Evolutionary conservation across 2,329 filamentous ascomycete species (phyloP).

Genomic region (Claviceps humidiphila): DNA sequence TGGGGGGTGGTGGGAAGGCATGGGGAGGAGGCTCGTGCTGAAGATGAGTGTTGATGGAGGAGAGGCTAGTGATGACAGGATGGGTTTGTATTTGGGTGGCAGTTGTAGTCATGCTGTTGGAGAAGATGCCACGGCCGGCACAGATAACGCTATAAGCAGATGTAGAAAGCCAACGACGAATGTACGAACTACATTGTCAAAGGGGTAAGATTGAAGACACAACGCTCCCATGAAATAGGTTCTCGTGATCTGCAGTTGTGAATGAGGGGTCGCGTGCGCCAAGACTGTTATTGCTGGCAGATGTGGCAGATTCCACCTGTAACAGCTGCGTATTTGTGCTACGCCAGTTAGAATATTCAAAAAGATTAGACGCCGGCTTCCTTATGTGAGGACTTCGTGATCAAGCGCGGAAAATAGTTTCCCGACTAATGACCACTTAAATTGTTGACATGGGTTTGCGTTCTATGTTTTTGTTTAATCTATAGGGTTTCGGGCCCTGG

Average conservation of each 20-base stretch:
- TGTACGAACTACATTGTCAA: no score
- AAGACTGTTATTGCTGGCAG: not conserved
- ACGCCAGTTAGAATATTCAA: not conserved
- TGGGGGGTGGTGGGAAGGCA: not conserved
- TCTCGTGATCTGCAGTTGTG: not conserved
- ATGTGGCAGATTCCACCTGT: not conserved
- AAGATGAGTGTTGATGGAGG: slow-evolving; percentile 14
- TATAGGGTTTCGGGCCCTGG: slow-evolving; percentile 2
- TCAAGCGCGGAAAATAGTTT: slow-evolving; percentile 2
- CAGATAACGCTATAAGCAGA: not conserved
- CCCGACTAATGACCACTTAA: not conserved
- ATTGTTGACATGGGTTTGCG: not conserved
- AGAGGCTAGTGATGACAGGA: slow-evolving; percentile 16
- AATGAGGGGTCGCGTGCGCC: not conserved
- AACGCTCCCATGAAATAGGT: not conserved
- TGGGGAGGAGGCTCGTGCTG: slow-evolving; percentile 2
- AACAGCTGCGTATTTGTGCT: not conserved
- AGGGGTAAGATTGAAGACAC: not conserved
- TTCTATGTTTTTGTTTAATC: slow-evolving; percentile 7
- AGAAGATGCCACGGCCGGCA: not conserved
- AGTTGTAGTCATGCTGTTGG: slow-evolving; percentile 6
- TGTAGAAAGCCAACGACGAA: not conserved
- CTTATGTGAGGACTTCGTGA: not conserved
- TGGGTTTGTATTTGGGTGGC: slow-evolving; percentile 9
- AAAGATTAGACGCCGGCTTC: not conserved